A percentile compares a stretch with the other conserved stretches of the same genome.
Conservation (phyloP, 139 green algal species). For the Picochlorum sp. region DNA sequence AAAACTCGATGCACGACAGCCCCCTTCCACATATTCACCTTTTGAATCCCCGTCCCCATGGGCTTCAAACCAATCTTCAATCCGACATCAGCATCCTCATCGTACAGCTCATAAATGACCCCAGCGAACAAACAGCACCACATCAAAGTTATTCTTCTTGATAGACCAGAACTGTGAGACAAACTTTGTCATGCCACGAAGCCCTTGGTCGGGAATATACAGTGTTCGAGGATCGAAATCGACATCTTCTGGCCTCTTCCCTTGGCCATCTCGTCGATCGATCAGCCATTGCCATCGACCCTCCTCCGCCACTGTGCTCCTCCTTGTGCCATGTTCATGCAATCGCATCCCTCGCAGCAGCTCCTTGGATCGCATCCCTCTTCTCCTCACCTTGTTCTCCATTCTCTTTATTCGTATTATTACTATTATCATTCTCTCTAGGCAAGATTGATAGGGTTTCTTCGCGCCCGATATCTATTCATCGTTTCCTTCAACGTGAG, state of each 20-base stretch:
- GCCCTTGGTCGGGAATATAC: constrained; percentile 28
- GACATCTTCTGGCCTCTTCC: constrained; percentile 24
- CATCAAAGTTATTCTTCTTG: constrained; percentile 45
- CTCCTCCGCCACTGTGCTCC: not conserved
- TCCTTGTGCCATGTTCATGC: not conserved
- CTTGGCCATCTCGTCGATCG: constrained; percentile 29
- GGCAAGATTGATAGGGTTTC: too few species aligned
- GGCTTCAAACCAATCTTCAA: constrained; percentile 46
- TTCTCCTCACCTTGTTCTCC: too few species aligned
- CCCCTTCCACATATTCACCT: constrained; percentile 63
- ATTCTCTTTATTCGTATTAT: too few species aligned
- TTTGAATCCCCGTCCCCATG: constrained; percentile 16
- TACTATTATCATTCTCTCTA: too few species aligned
- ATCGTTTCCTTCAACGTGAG: too few species aligned
- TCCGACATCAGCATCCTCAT: constrained; percentile 52
- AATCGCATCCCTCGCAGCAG: not conserved
- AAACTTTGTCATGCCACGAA: constrained; percentile 33
- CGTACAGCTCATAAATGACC: constrained; percentile 44
- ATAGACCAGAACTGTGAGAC: constrained; percentile 37
- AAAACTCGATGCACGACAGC: constrained; percentile 42
- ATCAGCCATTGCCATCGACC: constrained; percentile 39
- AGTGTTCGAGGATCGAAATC: constrained; percentile 51
- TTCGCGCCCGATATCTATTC: too few species aligned
- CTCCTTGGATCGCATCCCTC: not conserved
- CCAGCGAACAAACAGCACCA: constrained; percentile 55